Evolutionary conservation across 305 asterid species (phyloP).

Genomic region (Nicotiana rustica): DNA sequence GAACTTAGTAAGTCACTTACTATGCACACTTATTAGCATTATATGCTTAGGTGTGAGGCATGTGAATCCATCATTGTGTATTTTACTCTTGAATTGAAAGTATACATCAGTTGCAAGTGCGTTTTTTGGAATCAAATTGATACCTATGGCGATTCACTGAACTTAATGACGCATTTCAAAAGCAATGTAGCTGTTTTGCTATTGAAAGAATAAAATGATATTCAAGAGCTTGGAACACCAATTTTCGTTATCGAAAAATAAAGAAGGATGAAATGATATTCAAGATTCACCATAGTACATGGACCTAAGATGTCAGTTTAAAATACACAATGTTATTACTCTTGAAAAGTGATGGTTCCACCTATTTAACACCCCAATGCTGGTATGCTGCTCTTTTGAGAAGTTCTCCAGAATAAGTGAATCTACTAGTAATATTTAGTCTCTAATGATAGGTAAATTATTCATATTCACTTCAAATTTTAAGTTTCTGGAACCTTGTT

Average conservation of each 20-base stretch:
- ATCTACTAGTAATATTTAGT: constrained; percentile 1
- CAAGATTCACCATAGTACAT: not conserved
- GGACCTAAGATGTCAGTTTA: not conserved
- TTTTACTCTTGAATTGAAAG: not conserved
- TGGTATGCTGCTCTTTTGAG: not conserved
- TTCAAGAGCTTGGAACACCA: not conserved
- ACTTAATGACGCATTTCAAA: not conserved
- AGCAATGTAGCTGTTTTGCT: not conserved
- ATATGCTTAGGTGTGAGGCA: not conserved
- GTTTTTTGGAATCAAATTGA: not conserved
- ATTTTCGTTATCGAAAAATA: no score
- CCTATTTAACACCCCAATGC: not conserved
- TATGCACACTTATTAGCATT: not conserved
- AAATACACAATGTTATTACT: not conserved
- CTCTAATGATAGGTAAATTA: not conserved
- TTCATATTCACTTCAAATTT: not conserved
- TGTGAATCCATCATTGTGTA: not conserved
- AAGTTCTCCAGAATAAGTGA: not conserved
- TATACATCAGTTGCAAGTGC: not conserved
- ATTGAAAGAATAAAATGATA: not conserved
- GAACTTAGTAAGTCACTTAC: not conserved
- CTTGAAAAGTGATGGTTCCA: not conserved
- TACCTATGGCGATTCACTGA: not conserved
- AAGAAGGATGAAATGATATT: not conserved
- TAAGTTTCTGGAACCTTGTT: not conserved